These are phyloP conservation scores for Drechmeria coniospora DNA, from an alignment of 2,329 filamentous ascomycete species.

Conservation along the genomic window DNA sequence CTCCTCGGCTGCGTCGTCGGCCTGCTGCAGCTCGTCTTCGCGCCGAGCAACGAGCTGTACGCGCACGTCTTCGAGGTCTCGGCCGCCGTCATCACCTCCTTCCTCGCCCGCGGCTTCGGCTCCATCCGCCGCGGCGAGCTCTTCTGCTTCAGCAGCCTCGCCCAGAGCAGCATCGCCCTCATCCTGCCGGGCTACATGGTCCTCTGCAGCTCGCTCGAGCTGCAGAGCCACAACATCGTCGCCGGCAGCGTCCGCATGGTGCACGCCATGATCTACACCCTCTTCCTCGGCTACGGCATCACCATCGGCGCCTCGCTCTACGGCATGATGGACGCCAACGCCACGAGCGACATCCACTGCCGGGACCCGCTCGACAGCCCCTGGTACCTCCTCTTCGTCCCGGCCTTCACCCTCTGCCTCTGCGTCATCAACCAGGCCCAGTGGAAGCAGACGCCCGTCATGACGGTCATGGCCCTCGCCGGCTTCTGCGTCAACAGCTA, in stretches of 20 bases:
- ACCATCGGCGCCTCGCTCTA: slow-evolving; percentile 54
- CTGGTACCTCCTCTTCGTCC: slow-evolving; percentile 56
- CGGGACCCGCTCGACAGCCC: slow-evolving; percentile 24
- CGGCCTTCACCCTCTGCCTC: slow-evolving; percentile 57
- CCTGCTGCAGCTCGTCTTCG: slow-evolving; percentile 56
- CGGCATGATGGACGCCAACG: slow-evolving; percentile 43
- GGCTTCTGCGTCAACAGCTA: slow-evolving; percentile 68
- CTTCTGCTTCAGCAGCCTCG: slow-evolving; percentile 58
- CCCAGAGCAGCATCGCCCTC: slow-evolving; percentile 60
- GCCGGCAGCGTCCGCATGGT: slow-evolving; percentile 62
- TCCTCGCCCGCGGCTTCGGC: slow-evolving; percentile 52
- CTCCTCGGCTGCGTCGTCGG: slow-evolving; percentile 61
- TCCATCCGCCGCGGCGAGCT: slow-evolving; percentile 42
- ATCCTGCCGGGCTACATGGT: slow-evolving; percentile 49
- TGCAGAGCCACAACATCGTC: slow-evolving; percentile 55
- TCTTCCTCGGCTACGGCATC: slow-evolving; percentile 61
- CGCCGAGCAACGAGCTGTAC: slow-evolving; percentile 59
- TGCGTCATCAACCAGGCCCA: slow-evolving; percentile 72
- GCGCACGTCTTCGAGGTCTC: slow-evolving; percentile 35
- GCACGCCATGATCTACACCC: slow-evolving; percentile 59
- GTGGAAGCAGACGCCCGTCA: slow-evolving; percentile 61
- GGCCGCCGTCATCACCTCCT: slow-evolving; percentile 50
- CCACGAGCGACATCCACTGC: slow-evolving; percentile 30
- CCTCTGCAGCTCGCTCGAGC: slow-evolving; percentile 38
- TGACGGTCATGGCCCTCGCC: slow-evolving; percentile 56